Evolutionary conservation across 1,284 basidiomycete genomes (phyloP), one percentile per base, ranked within the genome.

Genomic region (Acaromyces ingoldii): DNA sequence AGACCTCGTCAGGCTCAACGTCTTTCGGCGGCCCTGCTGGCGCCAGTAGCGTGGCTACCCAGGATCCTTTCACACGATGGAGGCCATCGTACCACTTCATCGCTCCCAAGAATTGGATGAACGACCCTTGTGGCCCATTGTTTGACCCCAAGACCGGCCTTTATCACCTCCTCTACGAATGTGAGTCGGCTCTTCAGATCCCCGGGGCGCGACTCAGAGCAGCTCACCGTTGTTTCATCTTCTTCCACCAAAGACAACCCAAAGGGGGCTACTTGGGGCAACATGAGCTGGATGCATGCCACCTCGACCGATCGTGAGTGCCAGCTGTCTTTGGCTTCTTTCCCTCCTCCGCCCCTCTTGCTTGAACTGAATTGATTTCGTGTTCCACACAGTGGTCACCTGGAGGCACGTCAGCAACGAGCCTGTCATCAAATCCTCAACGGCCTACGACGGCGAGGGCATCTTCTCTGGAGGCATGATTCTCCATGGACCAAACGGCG

Each of bases 61-160:
- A n/a, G n/a, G n/a, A 45, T 6, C 21, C 34, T 43, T 67, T 67
- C 34, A 6, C 52, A 3, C 57, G 58, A 30, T 67, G 56, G 55
- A 36, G 65, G 10, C 65, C 65, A 10, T 34, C 50, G 2, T 65
- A 52, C 4, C 65, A 67, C 45, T 49, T 67, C n/a, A 49, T 65
- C 29, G 61, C 57, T 15, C 65, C 65, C 2, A 57, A 60, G 30
- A 63, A 63, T 30, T 67, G 65, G 65, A 65, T 67, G 58, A 67
- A 65, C 30, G 65, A 67, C 39, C 65, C 65, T 1, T 63, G 60
- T 22, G 65, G 61, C 2, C 63, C 65, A 0, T 60, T 50, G 22
- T 67, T 53, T 44, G 65, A 65, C 36, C 38, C 53, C 19, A 51
- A 52, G 31, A 58, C 63, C 0, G 51, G 56, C 9, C 51, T 60